Evolutionary conservation across 768 basidiomycete species (phyloP).

Genomic region (Leucocoprinus leucothites): DNA sequence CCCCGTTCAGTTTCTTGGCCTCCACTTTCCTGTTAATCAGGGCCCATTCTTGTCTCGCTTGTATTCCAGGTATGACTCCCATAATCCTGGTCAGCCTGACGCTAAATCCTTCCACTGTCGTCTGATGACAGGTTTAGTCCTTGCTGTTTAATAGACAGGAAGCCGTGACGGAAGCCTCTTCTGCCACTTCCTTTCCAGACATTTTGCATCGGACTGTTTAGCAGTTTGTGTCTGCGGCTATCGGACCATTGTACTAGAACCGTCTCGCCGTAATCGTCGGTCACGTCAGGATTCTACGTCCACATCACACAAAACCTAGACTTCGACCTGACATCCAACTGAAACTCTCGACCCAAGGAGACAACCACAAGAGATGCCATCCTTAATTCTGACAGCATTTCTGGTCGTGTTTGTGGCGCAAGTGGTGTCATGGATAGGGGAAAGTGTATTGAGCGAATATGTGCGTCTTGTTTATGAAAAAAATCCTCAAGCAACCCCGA

Average conservation of each 20-base stretch:
- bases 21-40: too few species aligned
- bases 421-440: constrained; percentile 85
- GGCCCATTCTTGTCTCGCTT: too few species aligned
- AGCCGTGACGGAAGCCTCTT: too few species aligned
- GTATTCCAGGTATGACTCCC: too few species aligned
- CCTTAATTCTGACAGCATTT: constrained; percentile 81
- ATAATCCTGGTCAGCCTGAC: too few species aligned
- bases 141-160: too few species aligned
- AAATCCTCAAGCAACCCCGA: not conserved
- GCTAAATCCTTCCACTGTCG: too few species aligned
- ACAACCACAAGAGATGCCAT: constrained; percentile 41
- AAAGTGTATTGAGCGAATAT: constrained; percentile 75
- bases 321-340: not conserved
- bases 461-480: constrained; percentile 45
- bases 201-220: not conserved
- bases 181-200: too few species aligned
- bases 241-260: not conserved
- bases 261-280: not conserved
- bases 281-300: constrained; percentile 1
- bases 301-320: not conserved
- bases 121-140: too few species aligned
- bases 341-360: not conserved
- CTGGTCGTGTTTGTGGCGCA: constrained; percentile 78
- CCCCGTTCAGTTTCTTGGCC: too few species aligned
- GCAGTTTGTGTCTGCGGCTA: not conserved